Evolutionary conservation across 2,329 filamentous ascomycete species (phyloP).

Genomic region (Colletotrichum horii): DNA sequence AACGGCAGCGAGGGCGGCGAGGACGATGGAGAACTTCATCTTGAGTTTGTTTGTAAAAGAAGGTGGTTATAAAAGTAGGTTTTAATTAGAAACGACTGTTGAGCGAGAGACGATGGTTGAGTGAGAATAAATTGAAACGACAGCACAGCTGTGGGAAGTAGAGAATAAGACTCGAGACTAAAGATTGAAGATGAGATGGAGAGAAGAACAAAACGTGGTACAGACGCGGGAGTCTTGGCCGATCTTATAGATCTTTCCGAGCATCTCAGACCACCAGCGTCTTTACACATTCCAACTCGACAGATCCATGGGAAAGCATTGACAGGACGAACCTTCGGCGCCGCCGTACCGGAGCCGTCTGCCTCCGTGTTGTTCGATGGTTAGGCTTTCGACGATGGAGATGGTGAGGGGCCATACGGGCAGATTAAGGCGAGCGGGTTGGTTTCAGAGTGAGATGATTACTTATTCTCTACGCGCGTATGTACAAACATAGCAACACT

Average conservation of each 20-base stretch:
- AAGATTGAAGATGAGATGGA: slow-evolving; percentile 1
- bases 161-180: neutral
- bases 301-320: neutral
- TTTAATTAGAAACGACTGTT: neutral
- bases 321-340: neutral
- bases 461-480: neutral
- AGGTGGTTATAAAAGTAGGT: slow-evolving; percentile 14
- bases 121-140: neutral
- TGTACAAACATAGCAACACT: neutral
- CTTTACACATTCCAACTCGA: neutral
- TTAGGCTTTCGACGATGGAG: neutral
- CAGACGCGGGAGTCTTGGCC: neutral
- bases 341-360: neutral
- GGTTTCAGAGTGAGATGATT: neutral
- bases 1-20: slow-evolving; percentile 30
- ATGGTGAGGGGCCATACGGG: neutral
- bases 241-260: slow-evolving; percentile 2
- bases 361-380: neutral
- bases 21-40: slow-evolving; percentile 39
- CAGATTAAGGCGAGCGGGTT: neutral
- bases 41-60: slow-evolving; percentile 7
- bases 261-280: neutral
- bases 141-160: slow-evolving; percentile 14
- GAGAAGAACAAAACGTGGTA: neutral
- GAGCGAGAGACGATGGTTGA: neutral